A percentile compares a stretch with the other conserved stretches of the same genome.
Evolutionary conservation across 2,329 filamentous ascomycete species (phyloP).

Genomic region (Botrytis byssoidea): DNA sequence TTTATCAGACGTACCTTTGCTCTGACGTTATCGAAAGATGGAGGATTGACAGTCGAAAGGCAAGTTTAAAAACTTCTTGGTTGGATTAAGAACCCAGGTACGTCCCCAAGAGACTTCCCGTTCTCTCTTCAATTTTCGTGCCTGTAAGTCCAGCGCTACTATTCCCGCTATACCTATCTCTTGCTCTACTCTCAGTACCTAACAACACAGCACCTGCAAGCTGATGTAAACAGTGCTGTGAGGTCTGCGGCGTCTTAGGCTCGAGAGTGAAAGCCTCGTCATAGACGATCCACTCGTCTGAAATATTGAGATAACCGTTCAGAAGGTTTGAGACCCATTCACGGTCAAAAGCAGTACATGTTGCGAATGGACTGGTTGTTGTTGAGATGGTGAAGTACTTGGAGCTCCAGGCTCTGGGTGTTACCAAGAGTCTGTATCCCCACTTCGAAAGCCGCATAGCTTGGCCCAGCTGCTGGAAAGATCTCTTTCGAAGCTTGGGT

Average conservation of each 20-base stretch:
- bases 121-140: background rate
- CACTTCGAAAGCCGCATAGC: conserved; percentile 44
- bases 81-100: background rate
- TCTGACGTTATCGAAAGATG: background rate
- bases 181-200: background rate
- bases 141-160: background rate
- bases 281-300: background rate
- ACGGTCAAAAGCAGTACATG: conserved; percentile 35
- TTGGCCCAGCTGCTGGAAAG: background rate
- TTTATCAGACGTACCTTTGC: background rate
- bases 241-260: background rate
- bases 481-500: background rate
- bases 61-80: background rate
- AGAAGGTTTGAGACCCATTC: background rate
- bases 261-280: background rate
- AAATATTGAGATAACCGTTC: background rate
- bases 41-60: background rate
- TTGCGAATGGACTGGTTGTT: conserved; percentile 64
- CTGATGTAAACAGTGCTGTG: conserved; percentile 1
- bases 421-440: conserved; percentile 60
- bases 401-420: conserved; percentile 47
- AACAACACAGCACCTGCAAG: background rate
- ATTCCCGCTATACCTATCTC: background rate
- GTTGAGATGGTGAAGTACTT: conserved; percentile 72
- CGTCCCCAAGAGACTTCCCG: background rate